phyloP scores from a whole-genome alignment of 2,329 filamentous ascomycete genomes.

The Bipolaris zeicola region DNA sequence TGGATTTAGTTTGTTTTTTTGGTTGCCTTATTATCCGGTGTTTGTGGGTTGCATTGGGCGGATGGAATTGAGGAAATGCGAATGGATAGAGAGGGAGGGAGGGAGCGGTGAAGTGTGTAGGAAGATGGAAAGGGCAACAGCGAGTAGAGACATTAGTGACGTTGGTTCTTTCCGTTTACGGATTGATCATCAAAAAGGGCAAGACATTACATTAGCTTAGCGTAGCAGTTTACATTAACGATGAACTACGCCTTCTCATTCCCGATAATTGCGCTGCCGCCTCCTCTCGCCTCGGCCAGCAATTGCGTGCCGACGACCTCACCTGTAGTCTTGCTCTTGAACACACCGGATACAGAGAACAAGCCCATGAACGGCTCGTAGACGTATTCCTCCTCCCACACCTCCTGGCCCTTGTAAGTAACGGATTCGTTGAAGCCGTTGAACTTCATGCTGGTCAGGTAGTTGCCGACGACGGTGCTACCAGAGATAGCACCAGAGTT shows the following conservation, averaged over 20 bases:
- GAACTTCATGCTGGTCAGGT: conserved; percentile 60
- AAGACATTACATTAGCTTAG: too few species aligned
- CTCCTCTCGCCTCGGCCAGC: conserved; percentile 59
- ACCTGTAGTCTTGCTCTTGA: conserved; percentile 57
- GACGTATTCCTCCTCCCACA: conserved; percentile 60
- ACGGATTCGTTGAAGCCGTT: conserved; percentile 56
- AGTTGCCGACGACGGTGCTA: conserved; percentile 56
- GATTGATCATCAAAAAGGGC: too few species aligned
- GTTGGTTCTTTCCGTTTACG: too few species aligned
- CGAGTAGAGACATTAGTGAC: too few species aligned
- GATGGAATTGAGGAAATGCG: too few species aligned
- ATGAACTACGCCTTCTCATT: conserved; percentile 18
- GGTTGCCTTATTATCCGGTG: too few species aligned
- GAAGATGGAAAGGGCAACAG: too few species aligned
- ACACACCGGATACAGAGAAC: conserved; percentile 53
- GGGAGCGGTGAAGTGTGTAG: too few species aligned
- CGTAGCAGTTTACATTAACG: too few species aligned
- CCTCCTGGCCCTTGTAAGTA: conserved; percentile 51
- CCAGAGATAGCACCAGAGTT: conserved; percentile 58
- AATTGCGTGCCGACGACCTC: conserved; percentile 59
- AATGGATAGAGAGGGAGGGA: too few species aligned
- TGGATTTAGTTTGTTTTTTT: too few species aligned
- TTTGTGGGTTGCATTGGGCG: too few species aligned
- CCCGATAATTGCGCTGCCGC: conserved; percentile 59
- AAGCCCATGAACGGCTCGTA: conserved; percentile 59